Evolutionary conservation across 495 filamentous ascomycete species (phyloP).

Genomic region (Lepraria neglecta): DNA sequence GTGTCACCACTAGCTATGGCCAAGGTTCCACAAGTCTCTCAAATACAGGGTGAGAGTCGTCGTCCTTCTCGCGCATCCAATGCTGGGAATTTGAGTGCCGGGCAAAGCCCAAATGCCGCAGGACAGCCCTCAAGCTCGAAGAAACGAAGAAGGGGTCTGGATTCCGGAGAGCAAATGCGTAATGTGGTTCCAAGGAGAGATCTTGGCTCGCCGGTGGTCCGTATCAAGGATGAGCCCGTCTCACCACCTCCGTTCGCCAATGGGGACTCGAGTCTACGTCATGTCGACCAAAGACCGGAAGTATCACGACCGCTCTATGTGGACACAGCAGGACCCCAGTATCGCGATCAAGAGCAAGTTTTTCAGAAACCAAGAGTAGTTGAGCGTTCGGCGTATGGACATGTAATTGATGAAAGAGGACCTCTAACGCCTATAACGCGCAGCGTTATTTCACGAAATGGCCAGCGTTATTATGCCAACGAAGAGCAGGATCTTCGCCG

Average conservation of each 20-base stretch:
- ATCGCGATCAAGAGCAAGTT: slow-evolving; percentile 23
- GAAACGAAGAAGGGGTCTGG: slow-evolving; percentile 45
- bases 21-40: slow-evolving; percentile 50
- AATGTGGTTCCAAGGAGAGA: slow-evolving; percentile 33
- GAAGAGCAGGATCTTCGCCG: slow-evolving; percentile 53
- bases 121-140: slow-evolving; percentile 37
- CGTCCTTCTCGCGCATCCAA: slow-evolving; percentile 13
- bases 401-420: slow-evolving; percentile 9
- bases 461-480: slow-evolving; percentile 10
- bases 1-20: slow-evolving; percentile 68
- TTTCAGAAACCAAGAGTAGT: slow-evolving; percentile 16
- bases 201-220: slow-evolving; percentile 42
- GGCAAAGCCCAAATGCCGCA: slow-evolving; percentile 36
- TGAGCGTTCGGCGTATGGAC: slow-evolving; percentile 17
- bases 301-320: slow-evolving; percentile 42
- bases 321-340: slow-evolving; percentile 45
- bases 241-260: slow-evolving; percentile 70
- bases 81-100: slow-evolving; percentile 15
- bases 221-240: slow-evolving; percentile 81
- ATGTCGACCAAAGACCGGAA: slow-evolving; percentile 43
- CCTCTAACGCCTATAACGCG: slow-evolving; percentile 21
- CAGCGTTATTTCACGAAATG: slow-evolving; percentile 19
- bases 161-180: slow-evolving; percentile 32
- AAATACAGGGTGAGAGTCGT: slow-evolving; percentile 21
- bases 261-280: slow-evolving; percentile 36